These are phyloP conservation scores for Fraxinus dipetala DNA, from an alignment of 305 asterid genomes.

Conservation along the genomic window DNA sequence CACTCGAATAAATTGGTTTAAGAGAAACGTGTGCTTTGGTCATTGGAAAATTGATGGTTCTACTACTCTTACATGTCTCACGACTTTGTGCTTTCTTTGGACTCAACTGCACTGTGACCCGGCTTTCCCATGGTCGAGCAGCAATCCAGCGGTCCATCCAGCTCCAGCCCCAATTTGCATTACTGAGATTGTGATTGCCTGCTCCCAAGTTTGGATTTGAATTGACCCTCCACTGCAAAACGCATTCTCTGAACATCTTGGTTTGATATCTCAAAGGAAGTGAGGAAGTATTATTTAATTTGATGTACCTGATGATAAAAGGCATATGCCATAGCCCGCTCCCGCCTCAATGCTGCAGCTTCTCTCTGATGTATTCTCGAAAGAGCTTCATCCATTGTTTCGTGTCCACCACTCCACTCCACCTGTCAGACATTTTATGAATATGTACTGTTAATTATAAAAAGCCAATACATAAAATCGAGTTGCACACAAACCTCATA, in stretches of 20 bases:
- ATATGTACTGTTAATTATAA: not conserved
- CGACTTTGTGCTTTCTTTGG: constrained; percentile 43
- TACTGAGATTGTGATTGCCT: constrained; percentile 45
- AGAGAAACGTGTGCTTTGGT: constrained; percentile 38
- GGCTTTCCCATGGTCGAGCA: constrained; percentile 94
- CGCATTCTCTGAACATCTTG: constrained; percentile 1
- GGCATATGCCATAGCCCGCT: constrained; percentile 93
- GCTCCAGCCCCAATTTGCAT: constrained; percentile 92
- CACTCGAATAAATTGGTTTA: constrained; percentile 49
- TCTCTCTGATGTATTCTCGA: constrained; percentile 84
- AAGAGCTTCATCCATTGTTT: constrained; percentile 67
- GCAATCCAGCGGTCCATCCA: constrained; percentile 96
- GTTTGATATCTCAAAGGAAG: constrained; percentile 12
- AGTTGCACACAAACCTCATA: not conserved
- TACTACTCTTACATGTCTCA: constrained; percentile 34
- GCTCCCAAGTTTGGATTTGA: constrained; percentile 49
- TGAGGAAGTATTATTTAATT: not conserved
- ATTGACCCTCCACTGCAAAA: constrained; percentile 81
- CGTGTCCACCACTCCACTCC: constrained; percentile 85
- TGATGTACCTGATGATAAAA: constrained; percentile 78
- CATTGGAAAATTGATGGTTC: constrained; percentile 35
- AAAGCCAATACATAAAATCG: not conserved
- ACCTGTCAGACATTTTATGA: constrained; percentile 44
- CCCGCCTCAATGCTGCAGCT: constrained; percentile 85
- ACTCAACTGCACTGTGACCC: constrained; percentile 40